Percentiles rank a stretch among this genome's conserved stretches.
Evolutionary conservation across 179 eudicot species (phyloP).

Genomic region (Sideroxylon spinosum): DNA sequence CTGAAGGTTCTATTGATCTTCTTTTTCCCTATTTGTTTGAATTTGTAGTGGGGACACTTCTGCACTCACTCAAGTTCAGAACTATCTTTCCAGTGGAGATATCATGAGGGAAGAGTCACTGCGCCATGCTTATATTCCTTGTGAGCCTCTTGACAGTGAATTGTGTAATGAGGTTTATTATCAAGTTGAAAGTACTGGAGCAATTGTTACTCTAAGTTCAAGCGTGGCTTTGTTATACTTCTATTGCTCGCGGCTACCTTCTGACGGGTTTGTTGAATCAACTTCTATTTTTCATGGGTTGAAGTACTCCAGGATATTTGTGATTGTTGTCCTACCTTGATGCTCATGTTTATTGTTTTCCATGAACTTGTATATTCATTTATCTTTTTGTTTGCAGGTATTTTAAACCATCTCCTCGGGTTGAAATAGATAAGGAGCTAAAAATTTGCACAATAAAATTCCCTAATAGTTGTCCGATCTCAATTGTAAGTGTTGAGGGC

Average conservation of each 20-base stretch:
- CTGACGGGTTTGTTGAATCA: constrained; percentile 65
- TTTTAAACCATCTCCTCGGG: constrained; percentile 67
- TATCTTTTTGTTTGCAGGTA: constrained; percentile 46
- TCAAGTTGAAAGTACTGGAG: constrained; percentile 79
- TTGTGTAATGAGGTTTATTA: constrained; percentile 43
- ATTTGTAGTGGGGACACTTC: constrained; percentile 53
- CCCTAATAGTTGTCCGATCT: constrained; percentile 71
- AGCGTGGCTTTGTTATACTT: constrained; percentile 64
- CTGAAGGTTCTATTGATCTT: not conserved
- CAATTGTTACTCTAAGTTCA: constrained; percentile 63
- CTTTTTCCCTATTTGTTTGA: constrained; percentile 9
- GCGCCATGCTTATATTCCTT: constrained; percentile 64
- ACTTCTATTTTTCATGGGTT: not conserved
- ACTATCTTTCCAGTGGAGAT: constrained; percentile 57
- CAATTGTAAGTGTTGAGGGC: constrained; percentile 44
- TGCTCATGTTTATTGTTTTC: not conserved
- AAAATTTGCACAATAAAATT: constrained; percentile 54
- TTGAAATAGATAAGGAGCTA: constrained; percentile 39
- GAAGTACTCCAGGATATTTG: not conserved
- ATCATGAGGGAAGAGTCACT: constrained; percentile 70
- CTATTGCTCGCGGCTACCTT: constrained; percentile 89
- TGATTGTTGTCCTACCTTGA: not conserved
- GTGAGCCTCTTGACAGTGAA: constrained; percentile 49
- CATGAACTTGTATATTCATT: not conserved
- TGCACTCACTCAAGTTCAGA: constrained; percentile 39